A percentile compares a stretch with the other conserved stretches of the same genome.
Conservation (phyloP, 164 flowering plant species). For the Stephania japonica region DNA sequence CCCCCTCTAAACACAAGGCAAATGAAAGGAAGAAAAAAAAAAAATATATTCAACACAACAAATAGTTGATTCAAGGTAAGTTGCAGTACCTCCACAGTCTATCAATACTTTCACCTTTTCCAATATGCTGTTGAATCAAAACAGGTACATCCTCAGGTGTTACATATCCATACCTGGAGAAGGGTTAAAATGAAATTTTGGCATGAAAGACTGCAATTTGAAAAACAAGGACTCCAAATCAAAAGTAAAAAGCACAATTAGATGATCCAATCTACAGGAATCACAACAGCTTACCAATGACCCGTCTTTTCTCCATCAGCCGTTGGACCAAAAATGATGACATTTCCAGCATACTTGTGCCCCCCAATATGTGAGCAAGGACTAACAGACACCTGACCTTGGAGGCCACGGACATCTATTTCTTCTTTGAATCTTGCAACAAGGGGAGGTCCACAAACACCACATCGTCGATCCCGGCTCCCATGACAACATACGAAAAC, state of each 20-base stretch:
- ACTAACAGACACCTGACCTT: slow-evolving; percentile 68
- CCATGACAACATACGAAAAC: slow-evolving; percentile 91
- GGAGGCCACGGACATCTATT: slow-evolving; percentile 60
- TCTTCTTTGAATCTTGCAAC: slow-evolving; percentile 68
- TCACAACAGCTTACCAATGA: slow-evolving; percentile 56
- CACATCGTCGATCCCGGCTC: slow-evolving; percentile 86
- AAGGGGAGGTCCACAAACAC: slow-evolving; percentile 83
- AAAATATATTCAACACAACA: neutral
- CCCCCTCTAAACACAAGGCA: too few species aligned
- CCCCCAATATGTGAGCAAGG: slow-evolving; percentile 97
- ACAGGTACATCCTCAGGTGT: slow-evolving; percentile 73
- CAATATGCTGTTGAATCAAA: slow-evolving; percentile 79
- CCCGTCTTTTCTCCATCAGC: slow-evolving; percentile 50
- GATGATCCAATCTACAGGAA: neutral
- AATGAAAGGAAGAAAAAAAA: neutral
- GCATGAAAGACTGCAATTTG: neutral
- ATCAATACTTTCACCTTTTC: slow-evolving; percentile 68
- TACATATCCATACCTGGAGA: slow-evolving; percentile 87
- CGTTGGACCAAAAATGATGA: slow-evolving; percentile 69
- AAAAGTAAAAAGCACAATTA: neutral
- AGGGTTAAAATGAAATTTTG: neutral
- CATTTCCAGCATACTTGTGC: slow-evolving; percentile 89
- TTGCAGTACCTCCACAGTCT: slow-evolving; percentile 64
- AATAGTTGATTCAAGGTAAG: neutral
- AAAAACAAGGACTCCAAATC: neutral